phyloP scores from a whole-genome alignment of 495 filamentous ascomycete species.

The Xylaria castorea region DNA sequence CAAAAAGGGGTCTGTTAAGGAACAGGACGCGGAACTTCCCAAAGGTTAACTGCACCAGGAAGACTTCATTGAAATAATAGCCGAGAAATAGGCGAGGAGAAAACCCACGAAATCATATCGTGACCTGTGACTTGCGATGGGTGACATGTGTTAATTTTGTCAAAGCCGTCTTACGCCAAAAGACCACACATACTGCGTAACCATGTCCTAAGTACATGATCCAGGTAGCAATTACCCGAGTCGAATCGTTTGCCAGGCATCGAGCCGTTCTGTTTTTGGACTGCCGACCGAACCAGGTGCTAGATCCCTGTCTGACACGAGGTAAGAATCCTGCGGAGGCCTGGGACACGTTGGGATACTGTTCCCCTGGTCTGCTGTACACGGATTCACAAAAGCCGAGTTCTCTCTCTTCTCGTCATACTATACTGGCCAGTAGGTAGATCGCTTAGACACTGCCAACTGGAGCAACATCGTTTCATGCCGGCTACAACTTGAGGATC shows the following conservation, averaged over 20 bases:
- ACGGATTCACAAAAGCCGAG: conserved; percentile 18
- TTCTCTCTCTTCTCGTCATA: conserved; percentile 1
- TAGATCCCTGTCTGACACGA: conserved; percentile 31
- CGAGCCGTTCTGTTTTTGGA: conserved; percentile 20
- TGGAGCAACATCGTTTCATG: conserved; percentile 19
- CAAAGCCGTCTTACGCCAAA: neutral
- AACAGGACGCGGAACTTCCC: conserved; percentile 1
- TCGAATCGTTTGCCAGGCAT: neutral
- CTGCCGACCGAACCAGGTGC: conserved; percentile 24
- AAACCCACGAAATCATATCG: neutral
- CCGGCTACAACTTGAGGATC: neutral
- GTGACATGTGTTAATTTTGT: neutral
- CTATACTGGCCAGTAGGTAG: neutral
- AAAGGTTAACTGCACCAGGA: neutral
- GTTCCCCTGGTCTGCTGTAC: conserved; percentile 18
- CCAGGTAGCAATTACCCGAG: conserved; percentile 8
- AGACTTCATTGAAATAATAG: neutral
- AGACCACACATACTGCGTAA: conserved; percentile 10
- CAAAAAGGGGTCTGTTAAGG: neutral
- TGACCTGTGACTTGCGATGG: neutral
- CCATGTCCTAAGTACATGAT: conserved; percentile 9
- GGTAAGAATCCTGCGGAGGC: conserved; percentile 28
- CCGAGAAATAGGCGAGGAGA: neutral
- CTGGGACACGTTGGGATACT: neutral
- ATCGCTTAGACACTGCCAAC: neutral